Evolutionary conservation across 495 filamentous ascomycete species (phyloP).

Genomic region (Thermothielavioides terrestris): DNA sequence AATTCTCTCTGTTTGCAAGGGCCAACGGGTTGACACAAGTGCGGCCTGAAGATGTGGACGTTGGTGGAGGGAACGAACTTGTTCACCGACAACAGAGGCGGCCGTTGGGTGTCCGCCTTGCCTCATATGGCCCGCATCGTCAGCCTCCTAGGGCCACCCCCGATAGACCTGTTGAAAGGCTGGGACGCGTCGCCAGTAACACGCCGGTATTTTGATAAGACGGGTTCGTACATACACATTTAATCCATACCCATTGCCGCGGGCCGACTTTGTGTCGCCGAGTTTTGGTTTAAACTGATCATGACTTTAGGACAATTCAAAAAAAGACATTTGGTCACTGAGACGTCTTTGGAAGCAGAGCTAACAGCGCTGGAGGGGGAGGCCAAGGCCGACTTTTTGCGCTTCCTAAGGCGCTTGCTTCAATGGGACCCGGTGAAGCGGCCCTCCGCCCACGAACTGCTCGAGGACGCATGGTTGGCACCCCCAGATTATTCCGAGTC

Average conservation of each 20-base stretch:
- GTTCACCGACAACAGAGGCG: background rate
- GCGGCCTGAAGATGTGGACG: background rate
- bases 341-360: background rate
- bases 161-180: background rate
- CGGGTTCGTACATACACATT: background rate
- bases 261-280: background rate
- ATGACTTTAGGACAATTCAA: background rate
- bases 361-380: background rate
- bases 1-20: too few relatives aligned
- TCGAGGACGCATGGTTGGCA: slow-evolving; percentile 1
- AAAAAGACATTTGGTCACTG: background rate
- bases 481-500: too few relatives aligned
- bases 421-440: background rate
- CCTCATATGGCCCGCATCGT: slow-evolving; percentile 2
- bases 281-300: background rate
- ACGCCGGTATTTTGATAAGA: background rate
- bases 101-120: background rate
- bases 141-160: background rate
- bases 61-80: background rate
- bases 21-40: background rate
- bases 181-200: background rate
- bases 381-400: background rate
- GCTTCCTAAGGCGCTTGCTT: background rate
- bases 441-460: background rate
- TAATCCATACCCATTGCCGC: too few relatives aligned